Evolutionary conservation across 805 yeast species (phyloP).

Genomic region (Starmera caribaea): DNA sequence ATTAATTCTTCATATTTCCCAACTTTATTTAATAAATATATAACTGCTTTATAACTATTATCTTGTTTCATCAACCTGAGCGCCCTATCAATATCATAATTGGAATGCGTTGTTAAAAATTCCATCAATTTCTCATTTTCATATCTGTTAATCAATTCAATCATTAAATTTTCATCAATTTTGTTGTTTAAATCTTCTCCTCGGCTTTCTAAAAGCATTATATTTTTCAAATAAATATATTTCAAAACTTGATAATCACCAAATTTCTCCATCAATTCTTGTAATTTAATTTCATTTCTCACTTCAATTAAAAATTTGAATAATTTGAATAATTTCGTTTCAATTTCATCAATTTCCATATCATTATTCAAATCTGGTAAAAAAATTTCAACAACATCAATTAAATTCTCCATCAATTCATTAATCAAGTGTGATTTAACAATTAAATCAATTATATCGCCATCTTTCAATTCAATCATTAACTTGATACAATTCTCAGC

Average conservation of each 20-base stretch:
- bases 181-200: too few relatives aligned
- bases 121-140: slow-evolving; percentile 53
- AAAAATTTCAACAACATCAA: slow-evolving; percentile 38
- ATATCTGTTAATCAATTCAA: slow-evolving; percentile 35
- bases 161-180: slow-evolving; percentile 42
- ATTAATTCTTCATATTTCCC: slow-evolving; percentile 77
- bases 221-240: slow-evolving; percentile 54
- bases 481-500: slow-evolving; percentile 58
- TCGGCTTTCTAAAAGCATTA: slow-evolving; percentile 18
- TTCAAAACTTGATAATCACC: slow-evolving; percentile 37
- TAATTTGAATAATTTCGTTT: slow-evolving; percentile 30
- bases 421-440: slow-evolving; percentile 53
- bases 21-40: slow-evolving; percentile 69
- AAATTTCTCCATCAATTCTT: slow-evolving; percentile 27
- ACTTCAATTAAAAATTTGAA: slow-evolving; percentile 49
- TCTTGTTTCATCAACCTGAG: slow-evolving; percentile 51
- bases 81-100: slow-evolving; percentile 63
- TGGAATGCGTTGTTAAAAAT: slow-evolving; percentile 48
- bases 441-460: slow-evolving; percentile 45
- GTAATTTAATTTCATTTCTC: slow-evolving; percentile 56
- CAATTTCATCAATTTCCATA: slow-evolving; percentile 26
- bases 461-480: slow-evolving; percentile 46
- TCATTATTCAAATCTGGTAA: slow-evolving; percentile 28
- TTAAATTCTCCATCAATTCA: slow-evolving; percentile 36
- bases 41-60: slow-evolving; percentile 58